These are phyloP conservation scores for Cytidiella melzeri DNA, from an alignment of 768 basidiomycete species.

Conservation along the genomic window DNA sequence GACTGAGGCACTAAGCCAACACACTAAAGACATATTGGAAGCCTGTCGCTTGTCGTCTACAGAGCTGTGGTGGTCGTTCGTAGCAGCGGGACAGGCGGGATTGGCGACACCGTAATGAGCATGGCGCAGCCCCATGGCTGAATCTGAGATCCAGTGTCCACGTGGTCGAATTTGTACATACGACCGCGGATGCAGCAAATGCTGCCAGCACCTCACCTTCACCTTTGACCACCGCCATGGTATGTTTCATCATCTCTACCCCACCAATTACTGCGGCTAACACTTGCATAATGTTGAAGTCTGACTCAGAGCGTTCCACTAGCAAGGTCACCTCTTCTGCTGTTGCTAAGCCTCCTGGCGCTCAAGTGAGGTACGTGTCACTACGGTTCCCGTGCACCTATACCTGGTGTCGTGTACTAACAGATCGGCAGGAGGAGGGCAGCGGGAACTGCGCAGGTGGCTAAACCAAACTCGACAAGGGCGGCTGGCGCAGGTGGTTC, in stretches of 20 bases:
- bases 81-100: not conserved
- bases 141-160: not conserved
- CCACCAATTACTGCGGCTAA: not conserved
- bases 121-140: not conserved
- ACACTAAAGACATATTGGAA: slow-evolving; percentile 24
- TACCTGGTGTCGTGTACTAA: not conserved
- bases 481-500: slow-evolving; percentile 95
- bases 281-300: slow-evolving; percentile 34
- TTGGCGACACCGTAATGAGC: not conserved
- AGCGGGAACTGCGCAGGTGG: slow-evolving; percentile 45
- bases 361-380: slow-evolving; percentile 69
- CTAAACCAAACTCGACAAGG: slow-evolving; percentile 80
- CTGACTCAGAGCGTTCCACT: slow-evolving; percentile 66
- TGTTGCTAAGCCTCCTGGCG: slow-evolving; percentile 71
- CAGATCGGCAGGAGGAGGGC: slow-evolving; percentile 58
- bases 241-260: slow-evolving; percentile 16
- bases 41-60: not conserved
- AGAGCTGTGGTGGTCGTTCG: not conserved
- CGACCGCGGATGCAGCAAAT: slow-evolving; percentile 6
- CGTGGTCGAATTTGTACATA: slow-evolving; percentile 17
- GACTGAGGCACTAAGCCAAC: not conserved
- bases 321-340: slow-evolving; percentile 33
- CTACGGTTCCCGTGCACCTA: not conserved
- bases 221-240: slow-evolving; percentile 25
- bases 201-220: slow-evolving; percentile 24